Base-by-base conservation (phyloP, 163 green algal species). In the Scenedesmus sp. region DNA sequence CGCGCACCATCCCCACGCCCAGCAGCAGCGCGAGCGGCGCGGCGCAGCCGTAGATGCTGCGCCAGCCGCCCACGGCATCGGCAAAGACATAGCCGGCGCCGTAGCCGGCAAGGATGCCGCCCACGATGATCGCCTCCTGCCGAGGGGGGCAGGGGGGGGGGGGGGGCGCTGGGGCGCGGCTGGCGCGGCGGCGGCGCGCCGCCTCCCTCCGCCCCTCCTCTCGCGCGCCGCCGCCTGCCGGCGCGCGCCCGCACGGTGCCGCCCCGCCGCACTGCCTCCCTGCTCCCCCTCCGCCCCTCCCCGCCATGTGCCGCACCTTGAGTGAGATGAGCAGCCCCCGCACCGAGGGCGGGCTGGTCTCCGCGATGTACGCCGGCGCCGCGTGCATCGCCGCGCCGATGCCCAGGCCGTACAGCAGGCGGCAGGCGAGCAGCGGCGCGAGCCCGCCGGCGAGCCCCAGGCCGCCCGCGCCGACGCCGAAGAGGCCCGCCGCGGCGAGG, bases 351-450 rank as follows among this genome's bases (percentile, higher is more conserved):
- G 93, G 78, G 24, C 70, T 75, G 0, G 91, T 94, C 78, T 96
- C 91, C 29, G 87, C 85, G 45, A 98, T 98, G 90, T 98, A 98
- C 22, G 96, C 89, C 0, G 94, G 94, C 5, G 93, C 94, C 13
- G 86, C 92, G 80, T 98, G 94, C 94, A 98, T 98, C 17, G 92
- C 94, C 36, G 97, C 88, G 18, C 94, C 94, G 51, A 98, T 97
- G 71, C 89, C 94, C 26, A 97, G 48, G 18, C 95, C 94, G 74
- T 96, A 98, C 2, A 91, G 33, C 26, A 87, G 36, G 9, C 60
- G 48, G 60, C 60, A 67, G 7, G 57, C 57, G 57, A 78, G 70
- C 26, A 78, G 70, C 10, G 54, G 58, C 4, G 14, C 31, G 2
- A 78, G 70, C n/a, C 56, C 62, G 70, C 10, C 18, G 7, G 57